Conservation (phyloP, 202 grass and related monocot species). For the Eragrostis tef region DNA sequence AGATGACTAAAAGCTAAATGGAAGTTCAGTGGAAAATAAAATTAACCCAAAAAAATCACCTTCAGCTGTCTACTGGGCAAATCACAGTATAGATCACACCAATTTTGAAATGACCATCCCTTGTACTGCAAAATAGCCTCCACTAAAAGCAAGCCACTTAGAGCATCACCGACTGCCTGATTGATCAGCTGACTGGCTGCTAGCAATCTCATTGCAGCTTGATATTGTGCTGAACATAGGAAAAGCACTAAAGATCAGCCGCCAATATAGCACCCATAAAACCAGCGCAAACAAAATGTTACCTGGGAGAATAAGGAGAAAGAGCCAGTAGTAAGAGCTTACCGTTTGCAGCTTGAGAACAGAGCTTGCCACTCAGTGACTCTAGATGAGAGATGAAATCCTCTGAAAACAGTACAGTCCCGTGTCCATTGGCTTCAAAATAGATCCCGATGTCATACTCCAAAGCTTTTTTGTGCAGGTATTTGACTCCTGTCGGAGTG, state of each 20-base stretch:
- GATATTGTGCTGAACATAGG: conserved; percentile 59
- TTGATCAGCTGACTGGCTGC: conserved; percentile 80
- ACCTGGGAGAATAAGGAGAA: background rate
- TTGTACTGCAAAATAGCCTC: conserved; percentile 83
- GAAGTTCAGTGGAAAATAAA: background rate
- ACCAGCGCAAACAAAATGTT: background rate
- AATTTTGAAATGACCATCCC: conserved; percentile 82
- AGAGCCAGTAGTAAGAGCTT: conserved; percentile 10
- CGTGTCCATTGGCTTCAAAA: conserved; percentile 96
- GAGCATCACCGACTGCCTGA: conserved; percentile 87
- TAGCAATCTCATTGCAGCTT: conserved; percentile 72
- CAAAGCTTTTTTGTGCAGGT: conserved; percentile 85
- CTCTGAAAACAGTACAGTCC: conserved; percentile 74
- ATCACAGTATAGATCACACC: conserved; percentile 88
- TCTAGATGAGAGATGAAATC: conserved; percentile 60
- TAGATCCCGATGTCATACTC: conserved; percentile 90
- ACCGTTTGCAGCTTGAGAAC: conserved; percentile 52
- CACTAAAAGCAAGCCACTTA: conserved; percentile 84
- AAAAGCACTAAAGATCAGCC: background rate
- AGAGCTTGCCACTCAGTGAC: conserved; percentile 45
- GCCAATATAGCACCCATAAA: background rate
- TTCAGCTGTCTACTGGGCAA: conserved; percentile 86
- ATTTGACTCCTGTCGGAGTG: conserved; percentile 91
- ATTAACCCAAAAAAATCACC: conserved; percentile 34
- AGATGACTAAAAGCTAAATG: background rate